A percentile compares a stretch with the other conserved stretches of the same genome.
Conservation (phyloP, 2,329 filamentous ascomycete genomes). For the Tolypocladium pustulatum region DNA sequence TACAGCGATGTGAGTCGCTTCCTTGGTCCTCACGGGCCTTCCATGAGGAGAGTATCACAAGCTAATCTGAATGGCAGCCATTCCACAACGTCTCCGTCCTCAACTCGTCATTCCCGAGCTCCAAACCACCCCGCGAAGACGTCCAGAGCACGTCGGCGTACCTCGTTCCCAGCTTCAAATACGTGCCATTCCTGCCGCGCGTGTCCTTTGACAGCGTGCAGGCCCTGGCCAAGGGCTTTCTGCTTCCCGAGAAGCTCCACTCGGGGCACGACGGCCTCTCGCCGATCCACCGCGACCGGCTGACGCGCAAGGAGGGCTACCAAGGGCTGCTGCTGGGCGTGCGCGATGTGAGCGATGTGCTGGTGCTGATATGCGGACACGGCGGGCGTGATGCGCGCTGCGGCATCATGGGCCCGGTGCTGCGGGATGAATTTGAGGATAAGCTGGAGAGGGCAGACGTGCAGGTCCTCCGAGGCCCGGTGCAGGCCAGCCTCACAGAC, state of each 20-base stretch:
- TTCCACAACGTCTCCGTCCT: conserved; percentile 73
- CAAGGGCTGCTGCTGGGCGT: conserved; percentile 44
- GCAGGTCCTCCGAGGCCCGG: conserved; percentile 34
- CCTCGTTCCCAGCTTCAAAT: conserved; percentile 75
- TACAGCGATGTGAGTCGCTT: conserved; percentile 54
- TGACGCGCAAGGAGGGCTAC: conserved; percentile 40
- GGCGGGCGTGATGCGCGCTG: conserved; percentile 73
- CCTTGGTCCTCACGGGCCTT: not conserved
- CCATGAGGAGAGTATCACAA: too few species aligned
- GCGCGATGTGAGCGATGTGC: conserved; percentile 51
- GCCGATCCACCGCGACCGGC: conserved; percentile 43
- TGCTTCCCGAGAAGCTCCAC: conserved; percentile 55
- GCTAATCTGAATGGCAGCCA: conserved; percentile 42
- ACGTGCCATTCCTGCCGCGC: conserved; percentile 60
- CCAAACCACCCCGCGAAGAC: conserved; percentile 29
- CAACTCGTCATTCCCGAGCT: conserved; percentile 63
- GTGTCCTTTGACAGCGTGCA: conserved; percentile 44
- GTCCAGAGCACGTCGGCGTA: conserved; percentile 55
- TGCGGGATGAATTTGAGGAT: conserved; percentile 59
- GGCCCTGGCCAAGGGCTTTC: conserved; percentile 52
- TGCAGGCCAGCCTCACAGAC: conserved; percentile 18
- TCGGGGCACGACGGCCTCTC: conserved; percentile 48
- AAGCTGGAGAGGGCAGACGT: conserved; percentile 42
- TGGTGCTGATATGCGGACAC: conserved; percentile 86
- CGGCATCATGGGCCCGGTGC: conserved; percentile 65